Base-by-base conservation (phyloP, 2,329 filamentous ascomycete species). In the Magnaporthiopsis incrustans region DNA sequence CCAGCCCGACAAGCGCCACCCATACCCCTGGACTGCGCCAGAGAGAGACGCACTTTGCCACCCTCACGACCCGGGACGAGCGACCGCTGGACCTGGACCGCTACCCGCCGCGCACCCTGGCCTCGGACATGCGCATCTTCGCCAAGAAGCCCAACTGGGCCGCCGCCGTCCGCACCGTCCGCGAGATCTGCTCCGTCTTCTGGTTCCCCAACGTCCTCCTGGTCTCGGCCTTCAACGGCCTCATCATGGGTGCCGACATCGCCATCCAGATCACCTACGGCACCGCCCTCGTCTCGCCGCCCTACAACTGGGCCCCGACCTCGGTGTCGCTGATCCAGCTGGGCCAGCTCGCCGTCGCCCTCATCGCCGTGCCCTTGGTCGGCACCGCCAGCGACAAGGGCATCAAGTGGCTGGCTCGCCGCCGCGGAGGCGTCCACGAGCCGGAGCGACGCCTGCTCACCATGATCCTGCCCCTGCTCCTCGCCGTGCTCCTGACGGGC, bases 201-300 rank as follows among this genome's bases (percentile, higher is more conserved):
- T 59, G 50, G 27, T 63, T 60, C 62, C 62, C 62, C 27, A 50
- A 61, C 59, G 44, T 64, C 1, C 59, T 64, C n/a, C 61, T 59
- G 63, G 63, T 60, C 27, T 18, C 65, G 38, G 53, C 62, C 56
- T 60, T 65, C 18, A 65, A 65, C 57, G 64, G 64, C 22, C 56
- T 66, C 14, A 60, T 59, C 4, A 59, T 65, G 18, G 77, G 77
- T 1, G 71, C 75, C 60, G 78, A 79, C 65, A 74, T 80, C 27
- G 76, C 75, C n/a, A 74, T 79, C 25, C 74, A 73, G 8, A 78
- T 76, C 1, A 79, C 77, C 0, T 79, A 78, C 65, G 71, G 74
- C 26, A 71, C 64, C 38, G 75, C 78, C 50, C 62, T 79, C 25
- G 70, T 72, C 4, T 66, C 67, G 2, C 64, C 73, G 0, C 74